Percentiles rank a stretch among this genome's conserved stretches.
These are phyloP conservation scores for Strobilomyces dryophilus DNA, from an alignment of 768 basidiomycete species.

Conservation along the genomic window DNA sequence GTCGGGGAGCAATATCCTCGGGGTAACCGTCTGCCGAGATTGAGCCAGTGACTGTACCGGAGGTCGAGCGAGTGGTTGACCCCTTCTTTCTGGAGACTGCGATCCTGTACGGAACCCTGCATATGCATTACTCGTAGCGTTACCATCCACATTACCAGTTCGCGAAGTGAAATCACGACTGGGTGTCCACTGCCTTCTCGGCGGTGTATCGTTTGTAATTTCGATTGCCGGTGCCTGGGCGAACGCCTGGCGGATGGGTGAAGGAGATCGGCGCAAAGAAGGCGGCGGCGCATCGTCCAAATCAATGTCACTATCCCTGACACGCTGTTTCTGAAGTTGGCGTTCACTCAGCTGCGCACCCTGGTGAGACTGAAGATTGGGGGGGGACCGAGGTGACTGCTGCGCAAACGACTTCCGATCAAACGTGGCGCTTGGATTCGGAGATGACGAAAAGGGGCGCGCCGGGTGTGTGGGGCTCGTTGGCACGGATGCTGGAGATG, in stretches of 20 bases:
- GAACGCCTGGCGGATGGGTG: slow-evolving; percentile 17
- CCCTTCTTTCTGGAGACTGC: slow-evolving; percentile 18
- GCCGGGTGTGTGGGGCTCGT: slow-evolving; percentile 19
- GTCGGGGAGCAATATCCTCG: slow-evolving; percentile 37
- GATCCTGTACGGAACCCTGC: slow-evolving; percentile 8
- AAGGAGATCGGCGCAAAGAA: slow-evolving; percentile 37
- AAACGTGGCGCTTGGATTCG: slow-evolving; percentile 16
- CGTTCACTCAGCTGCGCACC: slow-evolving; percentile 20
- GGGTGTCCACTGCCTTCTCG: slow-evolving; percentile 28
- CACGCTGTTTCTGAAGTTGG: slow-evolving; percentile 25
- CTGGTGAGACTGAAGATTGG: slow-evolving; percentile 10
- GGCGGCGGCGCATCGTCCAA: slow-evolving; percentile 43
- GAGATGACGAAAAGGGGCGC: slow-evolving; percentile 16
- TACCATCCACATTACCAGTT: slow-evolving; percentile 5
- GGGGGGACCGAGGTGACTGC: slow-evolving; percentile 13
- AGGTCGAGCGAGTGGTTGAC: neutral
- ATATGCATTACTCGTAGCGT: slow-evolving; percentile 4
- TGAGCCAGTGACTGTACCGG: slow-evolving; percentile 3
- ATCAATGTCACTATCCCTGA: slow-evolving; percentile 24
- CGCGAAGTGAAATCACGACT: slow-evolving; percentile 16
- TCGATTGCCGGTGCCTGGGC: slow-evolving; percentile 25
- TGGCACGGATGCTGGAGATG: slow-evolving; percentile 16
- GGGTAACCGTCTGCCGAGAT: slow-evolving; percentile 35
- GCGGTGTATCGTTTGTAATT: slow-evolving; percentile 26
- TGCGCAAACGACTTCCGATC: slow-evolving; percentile 20